Evolutionary conservation across 2,329 filamentous ascomycete genomes (phyloP), one percentile per base, ranked within the genome.

Genomic region (Phoma sp.): DNA sequence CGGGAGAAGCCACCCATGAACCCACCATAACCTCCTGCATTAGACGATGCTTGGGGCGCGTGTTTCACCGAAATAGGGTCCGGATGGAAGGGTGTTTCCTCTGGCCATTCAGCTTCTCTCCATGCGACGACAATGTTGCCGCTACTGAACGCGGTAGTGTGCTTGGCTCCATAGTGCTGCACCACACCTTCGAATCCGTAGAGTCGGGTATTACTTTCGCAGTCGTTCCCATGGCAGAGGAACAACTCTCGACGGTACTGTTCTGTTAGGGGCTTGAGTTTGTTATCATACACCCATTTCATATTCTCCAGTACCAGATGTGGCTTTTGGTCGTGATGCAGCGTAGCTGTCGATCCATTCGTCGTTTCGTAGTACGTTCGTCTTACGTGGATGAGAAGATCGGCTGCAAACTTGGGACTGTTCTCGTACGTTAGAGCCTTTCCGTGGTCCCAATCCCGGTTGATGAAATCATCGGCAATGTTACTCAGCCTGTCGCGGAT

Each of bases 81-180:
- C 21, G 85, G 81, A 60, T 85, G 82, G 73, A 94, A 94, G 0
- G 89, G 90, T n/a, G 88, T 83, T 27, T 84, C 78, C 61, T 87
- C 84, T 37, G 91, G 90, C 91, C 91, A 96, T 70, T 92, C 88
- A 3, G 90, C 85, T 71, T 87, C 77, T 70, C 77, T 86, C 91
- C 91, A 96, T 67, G 89, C 82, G 15, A 94, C 89, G 38, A 92
- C 85, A 41, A 90, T 78, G 64, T 85, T 91, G 43, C 89, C 90
- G 51, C 83, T 74, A 71, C 88, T 92, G 53, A 94, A 85, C 13
- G 80, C 75, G 52, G 74, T 85, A 38, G 90, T 92, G 70, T 95
- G 91, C 72, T 94, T 95, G 36, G 90, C 89, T 53, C 89, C 90
- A 69, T 88, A 94, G 73, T 96, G 91, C 70, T 95, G 91, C 40